Percentiles rank a stretch among this genome's conserved stretches.
phyloP scores from a whole-genome alignment of 2,329 filamentous ascomycete genomes.

The Monosporascus sp. region DNA sequence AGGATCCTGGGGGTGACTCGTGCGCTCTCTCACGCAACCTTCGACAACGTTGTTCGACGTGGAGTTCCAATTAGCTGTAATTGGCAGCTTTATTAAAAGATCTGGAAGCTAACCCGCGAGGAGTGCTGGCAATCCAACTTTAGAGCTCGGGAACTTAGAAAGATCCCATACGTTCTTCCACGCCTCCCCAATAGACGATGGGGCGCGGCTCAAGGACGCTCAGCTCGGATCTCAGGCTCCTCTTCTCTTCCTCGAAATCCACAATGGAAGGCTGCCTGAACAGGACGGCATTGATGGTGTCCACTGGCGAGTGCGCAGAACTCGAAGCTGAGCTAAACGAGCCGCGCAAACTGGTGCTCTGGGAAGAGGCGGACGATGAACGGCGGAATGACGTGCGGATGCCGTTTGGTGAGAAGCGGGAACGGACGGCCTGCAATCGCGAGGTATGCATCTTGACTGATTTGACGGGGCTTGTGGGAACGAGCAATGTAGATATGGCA shows the following conservation, averaged over 20 bases:
- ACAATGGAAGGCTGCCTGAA: slow-evolving; percentile 51
- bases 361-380: slow-evolving; percentile 40
- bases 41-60: no score
- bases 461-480: slow-evolving; percentile 4
- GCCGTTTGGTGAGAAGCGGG: slow-evolving; percentile 43
- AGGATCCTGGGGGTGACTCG: no score
- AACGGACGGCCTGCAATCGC: slow-evolving; percentile 44
- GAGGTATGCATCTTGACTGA: slow-evolving; percentile 38
- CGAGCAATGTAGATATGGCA: not conserved
- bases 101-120: no score
- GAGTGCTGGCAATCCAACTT: not conserved
- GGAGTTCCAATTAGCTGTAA: no score
- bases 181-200: slow-evolving; percentile 57
- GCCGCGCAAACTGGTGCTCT: slow-evolving; percentile 33
- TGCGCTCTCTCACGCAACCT: no score
- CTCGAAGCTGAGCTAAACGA: slow-evolving; percentile 40
- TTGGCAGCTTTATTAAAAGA: no score
- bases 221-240: slow-evolving; percentile 46
- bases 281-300: slow-evolving; percentile 55
- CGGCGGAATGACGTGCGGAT: slow-evolving; percentile 50
- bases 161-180: slow-evolving; percentile 54
- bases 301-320: slow-evolving; percentile 37
- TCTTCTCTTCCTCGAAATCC: slow-evolving; percentile 53
- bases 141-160: slow-evolving; percentile 29
- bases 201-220: slow-evolving; percentile 56